Evolutionary conservation across 495 filamentous ascomycete genomes (phyloP).

Genomic region (Annulohypoxylon bovei): DNA sequence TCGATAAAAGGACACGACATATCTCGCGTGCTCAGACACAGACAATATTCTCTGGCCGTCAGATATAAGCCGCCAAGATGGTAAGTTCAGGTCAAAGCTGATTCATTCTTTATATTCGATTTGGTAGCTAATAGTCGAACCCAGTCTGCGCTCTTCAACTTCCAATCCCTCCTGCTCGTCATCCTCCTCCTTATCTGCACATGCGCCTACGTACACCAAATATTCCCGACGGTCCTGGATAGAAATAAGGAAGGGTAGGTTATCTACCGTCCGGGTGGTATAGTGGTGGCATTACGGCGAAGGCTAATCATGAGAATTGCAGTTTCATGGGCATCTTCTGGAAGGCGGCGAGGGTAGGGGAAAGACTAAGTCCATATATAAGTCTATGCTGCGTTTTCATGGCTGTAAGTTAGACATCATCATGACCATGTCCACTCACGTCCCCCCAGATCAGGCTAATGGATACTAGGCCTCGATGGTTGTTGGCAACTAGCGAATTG

Average conservation of each 20-base stretch:
- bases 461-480: slow-evolving; percentile 40
- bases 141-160: slow-evolving; percentile 97
- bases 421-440: no score
- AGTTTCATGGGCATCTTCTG: slow-evolving; percentile 92
- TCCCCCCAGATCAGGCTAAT: neutral
- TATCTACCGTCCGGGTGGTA: neutral
- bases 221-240: slow-evolving; percentile 92
- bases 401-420: slow-evolving; percentile 69
- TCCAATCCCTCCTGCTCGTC: slow-evolving; percentile 91
- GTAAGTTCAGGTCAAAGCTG: neutral
- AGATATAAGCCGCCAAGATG: slow-evolving; percentile 18
- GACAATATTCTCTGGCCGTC: neutral
- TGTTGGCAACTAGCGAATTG: slow-evolving; percentile 34
- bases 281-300: neutral
- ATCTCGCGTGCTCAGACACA: neutral
- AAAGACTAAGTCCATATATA: slow-evolving; percentile 94
- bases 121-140: slow-evolving; percentile 42
- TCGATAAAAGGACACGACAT: neutral
- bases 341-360: slow-evolving; percentile 94
- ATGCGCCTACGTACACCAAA: slow-evolving; percentile 87
- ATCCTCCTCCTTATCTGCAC: slow-evolving; percentile 96
- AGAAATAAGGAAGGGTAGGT: slow-evolving; percentile 87
- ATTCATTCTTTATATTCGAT: neutral
- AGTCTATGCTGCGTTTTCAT: slow-evolving; percentile 93
- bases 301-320: slow-evolving; percentile 21